phyloP scores from a whole-genome alignment of 106 monocot species.

The Apostasia ramifera region DNA sequence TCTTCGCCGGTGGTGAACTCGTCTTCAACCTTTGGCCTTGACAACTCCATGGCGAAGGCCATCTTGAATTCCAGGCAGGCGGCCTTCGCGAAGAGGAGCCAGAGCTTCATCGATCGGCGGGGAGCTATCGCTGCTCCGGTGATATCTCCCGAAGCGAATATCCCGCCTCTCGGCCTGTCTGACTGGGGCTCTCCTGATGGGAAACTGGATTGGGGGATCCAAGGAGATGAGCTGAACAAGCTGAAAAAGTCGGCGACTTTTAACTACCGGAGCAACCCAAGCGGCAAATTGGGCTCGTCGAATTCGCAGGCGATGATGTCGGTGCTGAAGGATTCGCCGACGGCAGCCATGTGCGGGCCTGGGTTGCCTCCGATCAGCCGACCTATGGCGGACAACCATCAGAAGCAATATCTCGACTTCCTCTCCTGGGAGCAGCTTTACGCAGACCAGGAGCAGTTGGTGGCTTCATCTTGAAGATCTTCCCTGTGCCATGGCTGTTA shows the following conservation, averaged over 20 bases:
- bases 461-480: slow-evolving; percentile 28
- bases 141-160: slow-evolving; percentile 3
- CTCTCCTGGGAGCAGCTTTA: slow-evolving; percentile 43
- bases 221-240: slow-evolving; percentile 84
- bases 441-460: slow-evolving; percentile 58
- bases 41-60: slow-evolving; percentile 67
- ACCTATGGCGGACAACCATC: slow-evolving; percentile 6
- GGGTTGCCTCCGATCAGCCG: slow-evolving; percentile 1
- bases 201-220: slow-evolving; percentile 81
- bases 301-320: slow-evolving; percentile 45
- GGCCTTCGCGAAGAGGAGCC: slow-evolving; percentile 76
- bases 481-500: neutral
- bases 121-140: slow-evolving; percentile 12
- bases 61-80: slow-evolving; percentile 72
- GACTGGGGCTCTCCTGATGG: slow-evolving; percentile 68
- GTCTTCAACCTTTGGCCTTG: slow-evolving; percentile 38
- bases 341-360: neutral
- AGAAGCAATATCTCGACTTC: slow-evolving; percentile 12
- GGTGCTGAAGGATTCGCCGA: slow-evolving; percentile 65
- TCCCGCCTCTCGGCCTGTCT: slow-evolving; percentile 16
- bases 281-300: neutral
- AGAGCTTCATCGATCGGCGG: slow-evolving; percentile 84
- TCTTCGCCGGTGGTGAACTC: slow-evolving; percentile 31
- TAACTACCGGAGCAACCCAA: slow-evolving; percentile 27
- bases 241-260: slow-evolving; percentile 74